phyloP scores from a whole-genome alignment of 805 yeast genomes.

The Brettanomyces naardenensis region DNA sequence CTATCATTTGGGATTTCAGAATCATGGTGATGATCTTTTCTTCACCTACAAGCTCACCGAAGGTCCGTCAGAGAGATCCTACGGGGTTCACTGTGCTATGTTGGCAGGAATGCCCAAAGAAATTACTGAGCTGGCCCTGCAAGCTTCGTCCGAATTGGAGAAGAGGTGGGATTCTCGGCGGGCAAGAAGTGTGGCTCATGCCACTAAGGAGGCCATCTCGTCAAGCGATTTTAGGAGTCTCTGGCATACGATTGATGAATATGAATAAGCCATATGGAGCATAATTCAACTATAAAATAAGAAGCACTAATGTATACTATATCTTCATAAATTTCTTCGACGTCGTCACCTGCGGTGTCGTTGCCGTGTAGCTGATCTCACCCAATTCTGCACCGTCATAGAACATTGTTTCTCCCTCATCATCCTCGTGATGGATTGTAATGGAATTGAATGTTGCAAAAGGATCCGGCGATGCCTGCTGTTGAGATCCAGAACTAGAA shows the following conservation, averaged over 20 bases:
- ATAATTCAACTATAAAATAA: too few species aligned
- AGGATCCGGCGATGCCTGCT: slow-evolving; percentile 45
- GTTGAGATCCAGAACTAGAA: slow-evolving; percentile 17
- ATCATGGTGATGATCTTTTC: slow-evolving; percentile 24
- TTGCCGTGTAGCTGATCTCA: slow-evolving; percentile 50
- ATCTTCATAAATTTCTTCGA: slow-evolving; percentile 23
- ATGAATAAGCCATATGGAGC: too few species aligned
- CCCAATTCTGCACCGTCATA: slow-evolving; percentile 42
- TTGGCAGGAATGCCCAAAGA: slow-evolving; percentile 52
- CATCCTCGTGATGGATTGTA: slow-evolving; percentile 72
- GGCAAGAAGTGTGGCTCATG: slow-evolving; percentile 8
- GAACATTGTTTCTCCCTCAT: slow-evolving; percentile 37
- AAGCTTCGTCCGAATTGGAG: slow-evolving; percentile 24
- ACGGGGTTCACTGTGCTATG: slow-evolving; percentile 81
- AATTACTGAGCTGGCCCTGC: slow-evolving; percentile 38
- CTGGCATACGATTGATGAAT: slow-evolving; percentile 15
- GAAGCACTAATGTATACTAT: too few species aligned
- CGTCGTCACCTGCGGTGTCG: slow-evolving; percentile 23
- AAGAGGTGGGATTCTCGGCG: slow-evolving; percentile 12
- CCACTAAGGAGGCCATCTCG: slow-evolving; percentile 1
- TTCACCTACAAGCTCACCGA: slow-evolving; percentile 43
- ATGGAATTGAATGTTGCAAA: slow-evolving; percentile 81
- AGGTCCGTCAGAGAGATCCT: slow-evolving; percentile 56
- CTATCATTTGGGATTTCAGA: slow-evolving; percentile 59
- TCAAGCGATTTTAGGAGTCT: slow-evolving; percentile 7